Percentiles rank a stretch among this genome's conserved stretches.
These are phyloP conservation scores for Lactarius hengduanensis DNA, from an alignment of 768 basidiomycete genomes.

Conservation along the genomic window DNA sequence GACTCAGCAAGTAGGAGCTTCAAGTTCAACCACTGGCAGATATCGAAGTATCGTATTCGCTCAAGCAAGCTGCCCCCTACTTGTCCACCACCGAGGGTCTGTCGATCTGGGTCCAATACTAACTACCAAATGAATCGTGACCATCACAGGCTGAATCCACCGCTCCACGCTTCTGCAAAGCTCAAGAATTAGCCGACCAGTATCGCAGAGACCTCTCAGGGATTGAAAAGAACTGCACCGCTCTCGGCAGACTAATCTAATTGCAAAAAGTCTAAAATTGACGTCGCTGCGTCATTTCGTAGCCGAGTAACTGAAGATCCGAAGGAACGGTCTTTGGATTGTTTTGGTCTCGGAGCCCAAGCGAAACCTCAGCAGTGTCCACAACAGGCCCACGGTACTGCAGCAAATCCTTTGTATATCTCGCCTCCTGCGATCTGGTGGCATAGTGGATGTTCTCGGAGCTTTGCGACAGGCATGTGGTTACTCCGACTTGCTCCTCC, in stretches of 20 bases:
- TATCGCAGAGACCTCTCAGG: neutral
- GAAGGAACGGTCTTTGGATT: neutral
- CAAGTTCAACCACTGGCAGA: no score
- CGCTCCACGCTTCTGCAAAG: neutral
- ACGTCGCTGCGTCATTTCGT: neutral
- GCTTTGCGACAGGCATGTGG: neutral
- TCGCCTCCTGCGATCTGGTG: neutral
- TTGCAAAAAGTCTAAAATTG: neutral
- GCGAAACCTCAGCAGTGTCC: neutral
- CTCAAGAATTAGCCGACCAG: neutral
- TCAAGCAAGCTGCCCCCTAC: neutral
- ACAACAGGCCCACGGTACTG: neutral
- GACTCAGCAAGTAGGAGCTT: neutral
- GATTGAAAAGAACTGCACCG: neutral
- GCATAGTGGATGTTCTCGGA: neutral
- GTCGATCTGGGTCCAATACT: neutral
- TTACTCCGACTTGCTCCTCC: neutral
- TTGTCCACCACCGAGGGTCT: neutral
- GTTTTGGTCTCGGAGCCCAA: neutral
- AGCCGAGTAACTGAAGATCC: neutral
- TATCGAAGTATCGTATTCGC: neutral
- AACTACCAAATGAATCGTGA: neutral
- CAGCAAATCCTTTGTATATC: neutral
- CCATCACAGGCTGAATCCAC: neutral
- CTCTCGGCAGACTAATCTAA: neutral